Base-by-base conservation (phyloP, 1,284 basidiomycete genomes). In the Malassezia brasiliensis region DNA sequence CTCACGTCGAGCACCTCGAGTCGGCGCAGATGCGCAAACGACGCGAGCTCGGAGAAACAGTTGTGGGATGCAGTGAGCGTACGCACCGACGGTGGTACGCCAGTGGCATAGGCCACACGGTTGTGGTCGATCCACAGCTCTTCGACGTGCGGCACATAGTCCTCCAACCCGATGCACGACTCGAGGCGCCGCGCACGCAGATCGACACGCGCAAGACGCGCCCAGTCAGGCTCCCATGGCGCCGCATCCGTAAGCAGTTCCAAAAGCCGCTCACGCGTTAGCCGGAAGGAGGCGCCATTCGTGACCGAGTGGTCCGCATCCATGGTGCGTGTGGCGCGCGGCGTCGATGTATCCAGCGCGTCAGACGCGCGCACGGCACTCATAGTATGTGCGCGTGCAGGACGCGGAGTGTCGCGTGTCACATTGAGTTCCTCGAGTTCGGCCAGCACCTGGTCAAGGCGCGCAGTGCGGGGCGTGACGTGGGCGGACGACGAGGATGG, bases 201-300 rank as follows among this genome's bases (percentile, higher is more conserved):
- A 72, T 96, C 85, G 63, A 98, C 84, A 14, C 77, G 76, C 52
- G 74, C 79, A 61, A 98, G 77, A 44, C 83, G 79, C 65, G 96
- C 90, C 93, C 93, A 98, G 73, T 89, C 82, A 15, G 90, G 89
- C 72, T 91, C 88, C 77, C 90, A 96, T 1, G 91, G 90, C 72
- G 91, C 86, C 12, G 91, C 84, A 69, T 96, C 91, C 39, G 91
- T 96, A 69, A 98, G 88, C 60, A 89, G 83, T 75, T 89, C 83
- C 1, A 98, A 85, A 2, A 98, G 82, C 42, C 83, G 83, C 75
- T 96, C 91, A 69, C 88, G 87, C 9, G 90, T 83, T 30, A 96
- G 84, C 17, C 83, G 88, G 73, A 98, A 98, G 28, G 90, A 96
- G 69, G 90, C 94, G 68, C 96, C 90, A 32, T 79, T 82, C 61